A percentile compares a stretch with the other conserved stretches of the same genome.
Evolutionary conservation across 129 eudicot species (phyloP).

Genomic region (Arctium minus): DNA sequence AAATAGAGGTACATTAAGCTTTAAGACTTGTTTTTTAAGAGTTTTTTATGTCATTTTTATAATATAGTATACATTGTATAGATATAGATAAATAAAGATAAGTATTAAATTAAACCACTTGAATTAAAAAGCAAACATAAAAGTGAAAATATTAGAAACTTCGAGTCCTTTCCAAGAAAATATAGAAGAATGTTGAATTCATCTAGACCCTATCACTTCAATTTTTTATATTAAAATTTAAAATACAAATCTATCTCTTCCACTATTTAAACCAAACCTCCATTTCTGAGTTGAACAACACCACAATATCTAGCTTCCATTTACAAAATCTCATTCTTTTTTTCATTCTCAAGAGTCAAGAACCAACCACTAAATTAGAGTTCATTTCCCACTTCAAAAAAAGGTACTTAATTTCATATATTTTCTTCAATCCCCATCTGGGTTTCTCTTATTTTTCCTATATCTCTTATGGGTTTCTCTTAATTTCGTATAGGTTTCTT

Average conservation of each 20-base stretch:
- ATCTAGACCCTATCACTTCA: conserved; percentile 12
- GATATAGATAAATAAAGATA: no score
- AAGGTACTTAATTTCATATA: conserved; percentile 15
- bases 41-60: no score
- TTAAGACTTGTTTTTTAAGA: no score
- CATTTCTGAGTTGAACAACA: background rate
- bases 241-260: conserved; percentile 2
- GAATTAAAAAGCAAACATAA: background rate
- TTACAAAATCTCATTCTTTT: conserved; percentile 22
- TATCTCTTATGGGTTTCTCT: background rate
- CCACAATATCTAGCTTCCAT: conserved; percentile 16
- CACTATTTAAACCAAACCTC: conserved; percentile 15
- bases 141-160: conserved; percentile 14
- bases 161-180: conserved; percentile 32
- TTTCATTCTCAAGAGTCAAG: conserved; percentile 26
- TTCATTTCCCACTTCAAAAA: conserved; percentile 5
- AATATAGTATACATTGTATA: no score
- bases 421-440: background rate
- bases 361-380: conserved; percentile 27
- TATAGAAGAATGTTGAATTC: conserved; percentile 11
- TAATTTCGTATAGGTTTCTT: background rate
- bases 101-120: background rate
- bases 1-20: no score
- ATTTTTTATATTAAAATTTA: background rate
- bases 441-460: background rate